Conservation (phyloP, 2,329 filamentous ascomycete genomes). For the Thielaviopsis punctulata region DNA sequence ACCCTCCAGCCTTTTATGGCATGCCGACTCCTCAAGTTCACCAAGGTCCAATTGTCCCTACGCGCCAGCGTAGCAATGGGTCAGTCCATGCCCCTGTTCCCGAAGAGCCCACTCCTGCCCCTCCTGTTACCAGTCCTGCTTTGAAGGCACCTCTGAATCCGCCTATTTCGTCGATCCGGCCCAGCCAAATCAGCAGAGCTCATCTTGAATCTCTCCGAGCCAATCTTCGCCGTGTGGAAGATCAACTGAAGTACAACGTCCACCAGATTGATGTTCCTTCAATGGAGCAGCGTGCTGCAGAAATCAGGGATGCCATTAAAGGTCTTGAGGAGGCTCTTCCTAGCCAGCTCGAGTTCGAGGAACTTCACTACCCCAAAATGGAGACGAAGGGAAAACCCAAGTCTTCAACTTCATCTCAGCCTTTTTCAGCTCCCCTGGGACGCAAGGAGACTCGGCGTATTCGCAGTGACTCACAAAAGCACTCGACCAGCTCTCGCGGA, state of each 20-base stretch:
- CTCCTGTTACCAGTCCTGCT: neutral
- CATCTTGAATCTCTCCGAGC: constrained; percentile 40
- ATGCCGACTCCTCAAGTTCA: neutral
- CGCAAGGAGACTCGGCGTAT: constrained; percentile 9
- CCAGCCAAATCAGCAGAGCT: constrained; percentile 42
- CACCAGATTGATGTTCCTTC: constrained; percentile 43
- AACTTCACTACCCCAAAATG: constrained; percentile 23
- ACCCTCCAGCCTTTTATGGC: neutral
- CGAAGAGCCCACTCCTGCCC: neutral
- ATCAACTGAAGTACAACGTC: constrained; percentile 42
- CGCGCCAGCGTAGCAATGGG: constrained; percentile 1
- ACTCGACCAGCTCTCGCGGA: neutral
- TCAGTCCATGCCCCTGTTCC: neutral
- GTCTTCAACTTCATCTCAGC: constrained; percentile 1
- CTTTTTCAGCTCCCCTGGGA: constrained; percentile 1
- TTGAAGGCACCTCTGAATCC: constrained; percentile 18
- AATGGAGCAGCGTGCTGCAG: constrained; percentile 26
- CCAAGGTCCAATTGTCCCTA: neutral
- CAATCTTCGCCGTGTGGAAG: constrained; percentile 24
- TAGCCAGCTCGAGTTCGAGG: constrained; percentile 29
- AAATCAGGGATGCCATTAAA: constrained; percentile 28
- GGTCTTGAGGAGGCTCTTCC: constrained; percentile 32
- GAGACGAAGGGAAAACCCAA: constrained; percentile 15
- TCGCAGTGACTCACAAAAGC: constrained; percentile 9
- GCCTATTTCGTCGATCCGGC: constrained; percentile 40